Conservation (phyloP, 2,329 filamentous ascomycete species). For the Paraphaeosphaeria minitans region DNA sequence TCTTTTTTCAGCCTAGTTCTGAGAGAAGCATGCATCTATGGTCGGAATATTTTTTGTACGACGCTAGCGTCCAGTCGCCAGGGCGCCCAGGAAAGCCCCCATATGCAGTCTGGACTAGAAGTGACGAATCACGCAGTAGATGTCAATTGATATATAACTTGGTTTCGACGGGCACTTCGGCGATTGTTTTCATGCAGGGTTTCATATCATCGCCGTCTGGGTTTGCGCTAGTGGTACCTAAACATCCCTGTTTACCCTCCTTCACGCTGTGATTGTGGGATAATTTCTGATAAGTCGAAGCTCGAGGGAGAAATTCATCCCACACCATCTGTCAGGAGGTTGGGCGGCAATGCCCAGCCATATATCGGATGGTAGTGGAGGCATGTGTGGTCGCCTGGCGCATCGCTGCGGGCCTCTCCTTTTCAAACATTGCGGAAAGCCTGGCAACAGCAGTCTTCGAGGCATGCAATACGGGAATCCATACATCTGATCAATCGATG, state of each 20-base stretch:
- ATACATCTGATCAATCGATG: not conserved
- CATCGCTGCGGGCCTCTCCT: not conserved
- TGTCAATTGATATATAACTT: not conserved
- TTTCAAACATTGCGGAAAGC: too few relatives aligned
- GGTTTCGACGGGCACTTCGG: not conserved
- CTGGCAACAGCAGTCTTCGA: not conserved
- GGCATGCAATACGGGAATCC: not conserved
- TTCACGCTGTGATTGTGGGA: not conserved
- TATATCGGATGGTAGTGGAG: not conserved
- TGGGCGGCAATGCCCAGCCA: not conserved
- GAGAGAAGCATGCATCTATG: not conserved
- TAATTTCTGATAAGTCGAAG: not conserved
- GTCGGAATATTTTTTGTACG: not conserved
- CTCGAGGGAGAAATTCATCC: not conserved
- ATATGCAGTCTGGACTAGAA: not conserved
- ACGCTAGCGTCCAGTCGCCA: constrained; percentile 1
- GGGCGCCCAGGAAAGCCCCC: constrained; percentile 5
- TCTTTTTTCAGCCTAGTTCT: constrained; percentile 6
- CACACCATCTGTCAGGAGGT: not conserved
- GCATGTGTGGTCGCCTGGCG: not conserved
- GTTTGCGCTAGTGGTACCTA: not conserved
- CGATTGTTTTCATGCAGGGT: constrained; percentile 2
- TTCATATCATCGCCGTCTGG: constrained; percentile 1
- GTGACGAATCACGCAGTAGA: constrained; percentile 5
- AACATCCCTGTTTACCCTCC: not conserved